phyloP scores from a whole-genome alignment of 2,329 filamentous ascomycete species.

The Lecanicillium sp. region DNA sequence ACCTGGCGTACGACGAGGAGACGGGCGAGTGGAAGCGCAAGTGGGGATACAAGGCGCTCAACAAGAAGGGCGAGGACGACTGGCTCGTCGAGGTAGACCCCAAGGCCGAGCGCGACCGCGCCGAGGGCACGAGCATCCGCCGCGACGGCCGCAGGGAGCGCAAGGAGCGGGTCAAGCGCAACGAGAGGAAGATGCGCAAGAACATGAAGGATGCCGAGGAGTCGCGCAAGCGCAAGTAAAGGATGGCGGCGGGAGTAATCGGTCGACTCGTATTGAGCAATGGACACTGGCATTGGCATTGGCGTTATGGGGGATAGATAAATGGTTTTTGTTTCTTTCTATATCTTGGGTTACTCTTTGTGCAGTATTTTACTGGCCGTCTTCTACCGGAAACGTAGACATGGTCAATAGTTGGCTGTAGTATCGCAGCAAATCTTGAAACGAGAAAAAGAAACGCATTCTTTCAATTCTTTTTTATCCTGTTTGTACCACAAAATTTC shows the following conservation, averaged over 20 bases:
- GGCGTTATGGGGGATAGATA: neutral
- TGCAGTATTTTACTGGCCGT: too few species aligned
- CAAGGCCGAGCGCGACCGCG: slow-evolving; percentile 56
- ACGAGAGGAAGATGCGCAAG: slow-evolving; percentile 61
- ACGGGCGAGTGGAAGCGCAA: slow-evolving; percentile 84
- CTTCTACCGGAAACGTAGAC: too few species aligned
- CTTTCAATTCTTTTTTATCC: too few species aligned
- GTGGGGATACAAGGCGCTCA: slow-evolving; percentile 91
- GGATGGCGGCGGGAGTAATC: neutral
- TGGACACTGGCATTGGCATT: neutral
- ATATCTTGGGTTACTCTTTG: neutral
- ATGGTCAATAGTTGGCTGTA: too few species aligned
- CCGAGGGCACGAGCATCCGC: slow-evolving; percentile 54
- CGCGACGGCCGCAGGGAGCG: slow-evolving; percentile 57
- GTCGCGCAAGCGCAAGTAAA: slow-evolving; percentile 5
- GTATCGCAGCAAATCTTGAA: too few species aligned
- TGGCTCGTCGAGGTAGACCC: slow-evolving; percentile 92
- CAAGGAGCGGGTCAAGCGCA: slow-evolving; percentile 62
- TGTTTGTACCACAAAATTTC: too few species aligned
- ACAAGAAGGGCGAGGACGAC: slow-evolving; percentile 74
- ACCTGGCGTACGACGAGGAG: slow-evolving; percentile 78
- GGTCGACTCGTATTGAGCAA: neutral
- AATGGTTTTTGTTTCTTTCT: neutral
- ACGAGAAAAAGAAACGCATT: too few species aligned
- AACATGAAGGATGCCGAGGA: slow-evolving; percentile 46